Evolutionary conservation across 73 alveolate species (phyloP).

Genomic region (Urostyla sp.): DNA sequence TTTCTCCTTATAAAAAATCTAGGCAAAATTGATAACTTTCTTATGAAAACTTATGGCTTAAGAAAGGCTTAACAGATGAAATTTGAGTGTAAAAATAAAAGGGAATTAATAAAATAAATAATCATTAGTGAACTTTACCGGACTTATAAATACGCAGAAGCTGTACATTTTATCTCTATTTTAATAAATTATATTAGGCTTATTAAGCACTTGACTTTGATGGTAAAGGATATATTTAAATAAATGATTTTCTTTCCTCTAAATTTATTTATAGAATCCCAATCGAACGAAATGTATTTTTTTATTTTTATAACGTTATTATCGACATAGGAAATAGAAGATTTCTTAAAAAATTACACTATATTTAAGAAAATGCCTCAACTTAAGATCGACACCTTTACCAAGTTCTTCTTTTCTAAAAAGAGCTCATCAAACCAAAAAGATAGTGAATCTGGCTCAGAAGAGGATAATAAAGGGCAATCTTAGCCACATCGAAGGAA

Average conservation of each 20-base stretch:
- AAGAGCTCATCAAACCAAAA: not conserved
- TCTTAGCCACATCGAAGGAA: not conserved
- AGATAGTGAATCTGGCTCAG: not conserved
- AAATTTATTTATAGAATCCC: constrained; percentile 34
- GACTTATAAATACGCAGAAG: constrained; percentile 44
- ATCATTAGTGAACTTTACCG: constrained; percentile 10
- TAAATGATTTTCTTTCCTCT: constrained; percentile 35
- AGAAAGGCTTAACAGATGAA: constrained; percentile 21
- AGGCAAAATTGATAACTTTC: constrained; percentile 24
- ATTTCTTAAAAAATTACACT: constrained; percentile 1
- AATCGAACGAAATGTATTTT: constrained; percentile 28
- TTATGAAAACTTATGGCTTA: constrained; percentile 33
- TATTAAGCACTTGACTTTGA: constrained; percentile 63
- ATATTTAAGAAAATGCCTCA: constrained; percentile 39
- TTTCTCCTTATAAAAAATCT: no score
- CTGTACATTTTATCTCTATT: not conserved
- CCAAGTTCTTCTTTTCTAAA: constrained; percentile 50
- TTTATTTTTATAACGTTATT: not conserved
- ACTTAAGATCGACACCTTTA: constrained; percentile 48
- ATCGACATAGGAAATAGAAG: constrained; percentile 7
- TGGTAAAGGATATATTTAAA: constrained; percentile 61
- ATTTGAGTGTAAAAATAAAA: constrained; percentile 1
- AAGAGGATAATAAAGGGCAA: not conserved
- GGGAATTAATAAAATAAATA: not conserved
- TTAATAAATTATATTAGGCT: constrained; percentile 14